Base-by-base conservation (phyloP, 805 yeast genomes). In the Yueomyces sp. region DNA sequence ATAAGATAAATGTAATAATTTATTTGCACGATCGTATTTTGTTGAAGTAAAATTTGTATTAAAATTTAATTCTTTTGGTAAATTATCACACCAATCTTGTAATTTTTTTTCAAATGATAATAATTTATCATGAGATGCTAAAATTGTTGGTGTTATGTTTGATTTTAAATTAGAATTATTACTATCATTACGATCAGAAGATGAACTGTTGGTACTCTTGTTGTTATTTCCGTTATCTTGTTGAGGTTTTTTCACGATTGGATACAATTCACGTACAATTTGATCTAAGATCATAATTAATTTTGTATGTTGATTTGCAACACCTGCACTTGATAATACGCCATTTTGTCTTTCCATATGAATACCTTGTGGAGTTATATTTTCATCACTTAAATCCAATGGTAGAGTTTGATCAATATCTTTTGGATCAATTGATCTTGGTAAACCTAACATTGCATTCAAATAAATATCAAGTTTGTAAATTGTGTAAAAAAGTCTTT, bases 361-460 rank as follows among this genome's bases (percentile, higher is more conserved):
- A 26, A 56, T 46, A 2, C 74, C 79, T 12, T 70, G 72, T 39
- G 78, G 74, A 1, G 92, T 84, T 43, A 87, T 80, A 58, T 81
- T 79, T 49, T 84, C 92, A 58, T 87, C 96, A 50, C 86, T 94
- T 33, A 86, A 66, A 50, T 87, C 95, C 39, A 74, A 65, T 0
- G 96, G 96, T 47, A 86, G 66, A 47, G 80, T 86, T 56, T 86
- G 95, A 63, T 86, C 94, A 51, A 84, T 81, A 52, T 88, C 95
- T 47, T 78, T 85, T 47, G 84, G 87, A 47, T 77, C 73, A 26
- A 88, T 75, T 1, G 69, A 63, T 49, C 90, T 70, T 0, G 96
- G 96, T 41, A 87, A 66, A 1, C 96, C 96, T 49, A 88, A 60
- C 74, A 87, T 79, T 3, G 95, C 84, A 59, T 86, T 85, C 45